These are phyloP conservation scores for Salix brachista DNA, from an alignment of 345 rosid genomes.

Conservation along the genomic window DNA sequence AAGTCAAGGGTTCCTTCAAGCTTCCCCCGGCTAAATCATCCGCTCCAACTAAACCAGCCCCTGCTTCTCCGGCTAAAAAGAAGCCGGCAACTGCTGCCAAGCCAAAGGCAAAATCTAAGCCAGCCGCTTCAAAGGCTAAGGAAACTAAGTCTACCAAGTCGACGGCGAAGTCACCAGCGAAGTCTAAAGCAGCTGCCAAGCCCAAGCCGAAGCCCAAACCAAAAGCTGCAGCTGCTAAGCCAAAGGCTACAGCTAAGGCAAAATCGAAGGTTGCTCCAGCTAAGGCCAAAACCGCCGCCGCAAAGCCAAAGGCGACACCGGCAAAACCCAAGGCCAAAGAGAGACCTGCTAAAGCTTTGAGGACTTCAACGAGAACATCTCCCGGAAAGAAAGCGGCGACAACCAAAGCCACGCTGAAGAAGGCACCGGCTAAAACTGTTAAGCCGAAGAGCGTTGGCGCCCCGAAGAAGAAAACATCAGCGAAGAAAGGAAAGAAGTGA, in stretches of 20 bases:
- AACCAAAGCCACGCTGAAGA: slow-evolving; percentile 38
- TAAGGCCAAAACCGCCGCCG: slow-evolving; percentile 29
- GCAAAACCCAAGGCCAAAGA: slow-evolving; percentile 42
- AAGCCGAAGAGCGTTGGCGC: slow-evolving; percentile 53
- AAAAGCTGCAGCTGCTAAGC: slow-evolving; percentile 33
- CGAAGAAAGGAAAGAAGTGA: slow-evolving; percentile 48
- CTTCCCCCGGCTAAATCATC: slow-evolving; percentile 41
- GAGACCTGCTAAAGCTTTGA: slow-evolving; percentile 58
- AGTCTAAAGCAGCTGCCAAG: slow-evolving; percentile 29
- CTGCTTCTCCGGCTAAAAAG: slow-evolving; percentile 23
- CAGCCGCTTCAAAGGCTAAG: slow-evolving; percentile 20
- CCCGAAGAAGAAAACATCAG: slow-evolving; percentile 46
- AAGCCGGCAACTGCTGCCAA: slow-evolving; percentile 18
- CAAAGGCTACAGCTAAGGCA: slow-evolving; percentile 15
- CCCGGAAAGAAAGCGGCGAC: slow-evolving; percentile 56
- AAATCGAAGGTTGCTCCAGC: slow-evolving; percentile 21
- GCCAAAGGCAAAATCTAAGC: slow-evolving; percentile 34
- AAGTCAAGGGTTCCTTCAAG: slow-evolving; percentile 74
- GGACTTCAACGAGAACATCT: slow-evolving; percentile 58
- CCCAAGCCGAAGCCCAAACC: slow-evolving; percentile 40
- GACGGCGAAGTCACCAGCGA: slow-evolving; percentile 26
- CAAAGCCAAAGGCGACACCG: slow-evolving; percentile 45
- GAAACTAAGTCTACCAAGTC: slow-evolving; percentile 33
- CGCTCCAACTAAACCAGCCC: slow-evolving; percentile 2
- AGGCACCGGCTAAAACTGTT: slow-evolving; percentile 47